These are phyloP conservation scores for Saccharomyces hybrid DNA, from an alignment of 1,139 yeast genomes.

Conservation along the genomic window DNA sequence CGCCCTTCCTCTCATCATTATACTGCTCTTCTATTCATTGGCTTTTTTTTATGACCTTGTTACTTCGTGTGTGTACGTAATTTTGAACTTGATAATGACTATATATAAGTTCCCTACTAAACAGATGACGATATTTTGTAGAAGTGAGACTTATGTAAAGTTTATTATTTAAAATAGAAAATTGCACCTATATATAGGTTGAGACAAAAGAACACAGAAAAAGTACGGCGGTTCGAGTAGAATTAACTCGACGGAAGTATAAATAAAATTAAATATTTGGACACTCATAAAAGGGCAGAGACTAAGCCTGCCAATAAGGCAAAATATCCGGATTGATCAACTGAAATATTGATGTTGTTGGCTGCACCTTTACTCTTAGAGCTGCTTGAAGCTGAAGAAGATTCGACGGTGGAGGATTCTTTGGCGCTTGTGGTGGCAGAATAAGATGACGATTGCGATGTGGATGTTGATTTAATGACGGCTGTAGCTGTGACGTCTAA, in stretches of 20 bases:
- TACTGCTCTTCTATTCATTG: not conserved
- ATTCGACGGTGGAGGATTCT: slow-evolving; percentile 5
- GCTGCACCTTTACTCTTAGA: slow-evolving; percentile 17
- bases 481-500: slow-evolving; percentile 31
- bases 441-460: slow-evolving; percentile 14
- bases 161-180: not conserved
- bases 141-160: not conserved
- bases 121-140: too few species aligned
- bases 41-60: not conserved
- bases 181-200: not conserved
- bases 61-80: not conserved
- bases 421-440: slow-evolving; percentile 1
- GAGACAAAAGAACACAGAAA: not conserved
- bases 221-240: not conserved
- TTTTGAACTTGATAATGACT: not conserved
- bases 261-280: not conserved
- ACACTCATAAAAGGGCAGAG: slow-evolving; percentile 12
- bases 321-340: slow-evolving; percentile 10
- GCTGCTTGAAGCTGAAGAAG: slow-evolving; percentile 5
- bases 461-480: slow-evolving; percentile 24
- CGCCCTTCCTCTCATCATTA: not conserved
- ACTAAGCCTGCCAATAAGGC: slow-evolving; percentile 10
- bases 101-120: too few species aligned
- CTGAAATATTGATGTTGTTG: slow-evolving; percentile 5
- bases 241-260: not conserved